Evolutionary conservation across 129 eudicot genomes (phyloP).

Genomic region (Arctium lappa): DNA sequence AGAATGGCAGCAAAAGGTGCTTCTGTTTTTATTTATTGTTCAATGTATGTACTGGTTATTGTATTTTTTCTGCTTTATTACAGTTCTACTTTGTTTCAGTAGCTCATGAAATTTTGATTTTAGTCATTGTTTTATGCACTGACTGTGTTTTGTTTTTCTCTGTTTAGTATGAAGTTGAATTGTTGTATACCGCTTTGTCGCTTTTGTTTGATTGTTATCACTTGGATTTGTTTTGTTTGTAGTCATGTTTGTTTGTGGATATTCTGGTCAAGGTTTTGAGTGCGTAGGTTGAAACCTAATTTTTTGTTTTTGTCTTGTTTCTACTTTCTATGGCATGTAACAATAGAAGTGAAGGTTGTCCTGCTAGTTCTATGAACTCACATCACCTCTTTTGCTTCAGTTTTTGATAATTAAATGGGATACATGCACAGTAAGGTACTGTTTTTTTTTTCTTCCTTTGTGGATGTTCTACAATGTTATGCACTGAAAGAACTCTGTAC

Average conservation of each 20-base stretch:
- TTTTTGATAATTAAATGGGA: background rate
- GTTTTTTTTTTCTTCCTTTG: background rate
- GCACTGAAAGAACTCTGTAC: background rate
- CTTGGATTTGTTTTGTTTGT: conserved; percentile 19
- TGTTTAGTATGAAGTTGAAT: conserved; percentile 1
- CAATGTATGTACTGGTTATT: conserved; percentile 13
- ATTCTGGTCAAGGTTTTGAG: conserved; percentile 1
- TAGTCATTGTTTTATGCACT: background rate
- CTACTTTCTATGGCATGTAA: background rate
- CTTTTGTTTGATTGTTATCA: background rate
- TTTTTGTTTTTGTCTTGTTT: background rate
- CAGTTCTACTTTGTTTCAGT: background rate
- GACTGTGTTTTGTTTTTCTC: conserved; percentile 4
- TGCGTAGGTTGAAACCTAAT: conserved; percentile 7
- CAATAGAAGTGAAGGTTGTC: background rate
- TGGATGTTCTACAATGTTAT: conserved; percentile 7
- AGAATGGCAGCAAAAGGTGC: background rate
- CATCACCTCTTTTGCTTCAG: conserved; percentile 9
- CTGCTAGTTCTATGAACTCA: background rate
- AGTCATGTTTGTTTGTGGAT: conserved; percentile 19
- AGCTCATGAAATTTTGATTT: background rate
- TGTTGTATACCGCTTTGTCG: conserved; percentile 19
- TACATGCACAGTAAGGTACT: conserved; percentile 22
- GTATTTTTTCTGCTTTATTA: background rate
- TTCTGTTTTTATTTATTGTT: background rate